Evolutionary conservation across 495 filamentous ascomycete species (phyloP), one percentile per base, ranked within the genome.

Genomic region (Cryomyces antarcticus): DNA sequence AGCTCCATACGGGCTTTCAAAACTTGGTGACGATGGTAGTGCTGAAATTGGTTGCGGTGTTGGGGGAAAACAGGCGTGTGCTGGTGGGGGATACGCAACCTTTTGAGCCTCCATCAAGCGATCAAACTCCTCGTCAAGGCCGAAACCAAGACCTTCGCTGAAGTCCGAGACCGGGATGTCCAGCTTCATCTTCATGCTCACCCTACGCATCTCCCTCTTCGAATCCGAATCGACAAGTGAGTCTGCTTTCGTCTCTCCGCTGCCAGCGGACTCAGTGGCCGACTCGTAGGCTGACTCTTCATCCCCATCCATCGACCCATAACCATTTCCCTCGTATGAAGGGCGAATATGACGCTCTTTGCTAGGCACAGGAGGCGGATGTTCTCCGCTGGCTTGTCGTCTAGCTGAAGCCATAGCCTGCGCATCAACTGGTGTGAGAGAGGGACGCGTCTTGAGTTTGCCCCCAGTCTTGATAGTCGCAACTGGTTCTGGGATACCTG

Each of bases 81-180:
- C 49, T 33, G 57, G 57, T 57, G 62, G 61, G 68, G 65, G 58
- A 66, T 68, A 60, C 43, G 69, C 57, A 71, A 96, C 89, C 85
- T 97, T 97, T 85, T 94, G 86, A 51, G 80, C 76, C 61, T 96
- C 89, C 54, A 95, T 89, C 17, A 97, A 79, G 37, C 87, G 71
- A 51, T 96, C 86, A 62, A 97, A 95, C 53, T 96, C 89, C 54
- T 80, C 72, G 48, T 89, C 81, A 37, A 97, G 67, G 44, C 84
- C 85, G 46, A 88, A 73, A 41, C 83, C 82, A 30, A 92, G 70
- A 55, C 77, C 73, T 24, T 54, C 62, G 6, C 45, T 51, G 24
- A 67, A 63, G 33, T 64, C 68, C 33, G 52, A 52, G 44, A 75
- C 67, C 5, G 70, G 64, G 41, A 96, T 71, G 53, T 93, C 84